Conservation (phyloP, 2,329 filamentous ascomycete species). For the Lachnellula suecica region DNA sequence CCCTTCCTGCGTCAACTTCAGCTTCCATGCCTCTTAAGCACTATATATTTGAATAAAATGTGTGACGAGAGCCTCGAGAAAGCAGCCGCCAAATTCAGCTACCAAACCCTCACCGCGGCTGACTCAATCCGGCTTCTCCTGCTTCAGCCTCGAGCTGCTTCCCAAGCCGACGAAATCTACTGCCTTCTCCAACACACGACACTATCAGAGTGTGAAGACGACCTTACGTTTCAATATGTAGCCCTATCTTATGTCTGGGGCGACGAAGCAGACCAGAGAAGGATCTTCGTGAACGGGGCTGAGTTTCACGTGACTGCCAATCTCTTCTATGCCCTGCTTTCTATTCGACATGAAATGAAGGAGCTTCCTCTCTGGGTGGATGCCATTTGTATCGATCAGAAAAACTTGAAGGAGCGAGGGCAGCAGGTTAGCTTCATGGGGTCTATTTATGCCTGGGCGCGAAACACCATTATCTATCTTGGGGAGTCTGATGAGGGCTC, state of each 20-base stretch:
- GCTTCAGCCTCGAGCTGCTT: constrained; percentile 1
- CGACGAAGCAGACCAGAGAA: not conserved
- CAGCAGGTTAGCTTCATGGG: constrained; percentile 4
- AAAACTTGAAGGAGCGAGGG: not conserved
- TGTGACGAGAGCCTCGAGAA: not conserved
- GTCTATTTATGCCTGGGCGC: constrained; percentile 2
- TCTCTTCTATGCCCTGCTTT: not conserved
- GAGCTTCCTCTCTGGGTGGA: constrained; percentile 1
- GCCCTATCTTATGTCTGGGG: constrained; percentile 3
- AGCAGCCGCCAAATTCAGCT: not conserved
- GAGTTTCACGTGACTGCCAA: not conserved
- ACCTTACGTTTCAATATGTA: not conserved
- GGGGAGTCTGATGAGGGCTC: constrained; percentile 4
- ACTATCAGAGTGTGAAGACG: not conserved
- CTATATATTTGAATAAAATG: not conserved
- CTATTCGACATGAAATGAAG: not conserved
- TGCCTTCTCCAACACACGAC: constrained; percentile 1
- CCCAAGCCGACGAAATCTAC: not conserved
- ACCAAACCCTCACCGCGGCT: not conserved
- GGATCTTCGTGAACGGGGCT: not conserved
- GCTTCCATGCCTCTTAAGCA: too few species aligned
- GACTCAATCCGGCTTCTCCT: not conserved
- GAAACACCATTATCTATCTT: constrained; percentile 6
- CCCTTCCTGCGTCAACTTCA: not conserved
- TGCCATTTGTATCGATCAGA: constrained; percentile 8